Base-by-base conservation (phyloP, 192 early-diverging fungal species). In the Mycoemilia scoparia region DNA sequence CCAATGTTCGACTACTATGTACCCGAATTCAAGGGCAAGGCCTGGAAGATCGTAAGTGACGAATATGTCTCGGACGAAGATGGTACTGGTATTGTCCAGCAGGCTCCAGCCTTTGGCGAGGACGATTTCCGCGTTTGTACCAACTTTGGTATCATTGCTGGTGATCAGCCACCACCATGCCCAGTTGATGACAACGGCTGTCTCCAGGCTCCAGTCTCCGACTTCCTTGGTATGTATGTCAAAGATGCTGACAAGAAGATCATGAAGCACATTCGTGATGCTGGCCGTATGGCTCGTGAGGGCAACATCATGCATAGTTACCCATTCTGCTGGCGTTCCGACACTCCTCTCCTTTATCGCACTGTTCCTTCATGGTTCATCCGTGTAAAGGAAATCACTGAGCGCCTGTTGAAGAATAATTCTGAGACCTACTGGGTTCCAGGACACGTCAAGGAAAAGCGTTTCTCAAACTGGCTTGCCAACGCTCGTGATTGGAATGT, bases 231-330 rank as follows among this genome's bases (percentile, higher is more conserved):
- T 21, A 51, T 76, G 38, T 77, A 92, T 55, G 70, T 96, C 47
- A 98, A 98, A 69, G 84, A 93, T 34, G 95, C 95, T 6, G 95
- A 98, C 65, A 98, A 98, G 76, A 49, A 57, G 9, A 92, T 98
- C 43, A 76, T 82, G 52, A 96, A 95, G 66, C 63, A 77, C 51
- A 39, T 98, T 43, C 96, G 96, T 70, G 43, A 49, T 11, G 60
- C 49, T 21, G 76, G 75, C 7, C 74, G 91, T 3, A 60, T 98
- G 41, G 86, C 96, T 43, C 73, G 85, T 29, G 91, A 98, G 60
- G 70, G 81, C 7, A 84, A 88, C 36, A 45, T 85, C 34, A 76
- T 70, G 43, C 95, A 98, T 68, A 76, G 71, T 49, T 96, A 95
- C 57, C 91, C 91, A 27, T 87, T 91, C 77, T 98, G 95, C 68